A percentile compares a stretch with the other conserved stretches of the same genome.
These are phyloP conservation scores for Artemisia tridentata DNA, from an alignment of 129 eudicot species.

Conservation along the genomic window DNA sequence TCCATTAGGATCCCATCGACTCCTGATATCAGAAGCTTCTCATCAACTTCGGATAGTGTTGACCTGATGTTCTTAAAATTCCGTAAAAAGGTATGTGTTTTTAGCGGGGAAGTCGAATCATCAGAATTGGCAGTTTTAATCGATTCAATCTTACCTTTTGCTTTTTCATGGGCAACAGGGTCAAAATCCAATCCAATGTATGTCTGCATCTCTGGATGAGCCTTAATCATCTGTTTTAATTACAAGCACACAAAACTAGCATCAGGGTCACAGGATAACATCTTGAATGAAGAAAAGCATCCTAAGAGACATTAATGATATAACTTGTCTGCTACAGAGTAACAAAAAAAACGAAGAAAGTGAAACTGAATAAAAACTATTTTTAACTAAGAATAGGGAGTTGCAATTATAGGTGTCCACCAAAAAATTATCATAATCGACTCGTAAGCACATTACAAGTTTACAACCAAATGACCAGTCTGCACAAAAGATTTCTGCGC, in stretches of 20 bases:
- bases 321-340: too few relatives aligned
- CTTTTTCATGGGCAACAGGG: constrained; percentile 88
- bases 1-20: constrained; percentile 89
- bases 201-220: constrained; percentile 75
- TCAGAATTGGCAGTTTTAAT: constrained; percentile 32
- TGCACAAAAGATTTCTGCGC: too few relatives aligned
- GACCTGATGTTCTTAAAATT: constrained; percentile 62
- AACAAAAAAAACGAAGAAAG: too few relatives aligned
- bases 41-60: constrained; percentile 62
- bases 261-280: not conserved
- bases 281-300: too few relatives aligned
- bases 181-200: constrained; percentile 86
- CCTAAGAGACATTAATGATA: too few relatives aligned
- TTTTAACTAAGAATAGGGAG: too few relatives aligned
- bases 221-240: constrained; percentile 62
- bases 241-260: constrained; percentile 6
- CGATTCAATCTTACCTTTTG: constrained; percentile 48
- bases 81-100: constrained; percentile 50
- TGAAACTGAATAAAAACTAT: too few relatives aligned
- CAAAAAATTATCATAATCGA: too few relatives aligned
- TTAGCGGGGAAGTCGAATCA: constrained; percentile 34
- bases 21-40: constrained; percentile 46
- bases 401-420: too few relatives aligned
- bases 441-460: too few relatives aligned
- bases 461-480: too few relatives aligned